Percentiles rank a stretch among this genome's conserved stretches.
phyloP scores from a whole-genome alignment of 2,329 filamentous ascomycete genomes.

The Chaetomium sp. region DNA sequence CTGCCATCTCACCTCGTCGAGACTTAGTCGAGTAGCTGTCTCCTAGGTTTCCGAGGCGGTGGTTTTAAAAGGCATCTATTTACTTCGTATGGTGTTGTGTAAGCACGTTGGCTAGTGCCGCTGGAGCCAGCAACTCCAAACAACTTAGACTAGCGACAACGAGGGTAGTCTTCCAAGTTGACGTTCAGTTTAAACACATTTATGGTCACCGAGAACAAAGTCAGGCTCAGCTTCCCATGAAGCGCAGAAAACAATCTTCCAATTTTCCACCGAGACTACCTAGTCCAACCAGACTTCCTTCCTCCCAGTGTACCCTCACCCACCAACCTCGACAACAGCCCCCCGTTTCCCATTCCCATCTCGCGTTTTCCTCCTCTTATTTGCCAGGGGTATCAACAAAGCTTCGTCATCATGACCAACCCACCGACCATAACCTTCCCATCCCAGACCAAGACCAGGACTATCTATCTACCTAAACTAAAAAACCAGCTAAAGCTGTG shows the following conservation, averaged over 20 bases:
- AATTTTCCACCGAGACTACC: constrained; percentile 14
- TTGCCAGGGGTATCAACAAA: constrained; percentile 26
- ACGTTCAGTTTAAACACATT: neutral
- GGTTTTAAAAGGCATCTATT: too few relatives aligned
- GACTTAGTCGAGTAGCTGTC: too few relatives aligned
- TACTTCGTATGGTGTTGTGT: too few relatives aligned
- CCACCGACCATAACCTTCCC: constrained; percentile 7
- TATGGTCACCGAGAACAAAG: neutral
- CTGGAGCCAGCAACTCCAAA: too few relatives aligned
- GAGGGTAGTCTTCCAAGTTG: neutral
- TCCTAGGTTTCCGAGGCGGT: too few relatives aligned
- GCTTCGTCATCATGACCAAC: constrained; percentile 20
- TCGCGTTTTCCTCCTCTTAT: constrained; percentile 18
- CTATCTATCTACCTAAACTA: constrained; percentile 23
- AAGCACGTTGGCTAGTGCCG: too few relatives aligned
- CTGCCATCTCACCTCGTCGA: too few relatives aligned
- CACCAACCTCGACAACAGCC: neutral
- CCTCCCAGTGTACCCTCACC: neutral
- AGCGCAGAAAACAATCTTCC: constrained; percentile 5
- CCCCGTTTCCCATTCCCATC: neutral
- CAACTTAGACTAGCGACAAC: too few relatives aligned
- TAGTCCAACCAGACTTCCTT: neutral
- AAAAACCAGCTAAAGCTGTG: neutral
- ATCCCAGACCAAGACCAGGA: constrained; percentile 7
- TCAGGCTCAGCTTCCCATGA: neutral